Evolutionary conservation across 331 rosid genomes (phyloP).

Genomic region (Quercus lobata): DNA sequence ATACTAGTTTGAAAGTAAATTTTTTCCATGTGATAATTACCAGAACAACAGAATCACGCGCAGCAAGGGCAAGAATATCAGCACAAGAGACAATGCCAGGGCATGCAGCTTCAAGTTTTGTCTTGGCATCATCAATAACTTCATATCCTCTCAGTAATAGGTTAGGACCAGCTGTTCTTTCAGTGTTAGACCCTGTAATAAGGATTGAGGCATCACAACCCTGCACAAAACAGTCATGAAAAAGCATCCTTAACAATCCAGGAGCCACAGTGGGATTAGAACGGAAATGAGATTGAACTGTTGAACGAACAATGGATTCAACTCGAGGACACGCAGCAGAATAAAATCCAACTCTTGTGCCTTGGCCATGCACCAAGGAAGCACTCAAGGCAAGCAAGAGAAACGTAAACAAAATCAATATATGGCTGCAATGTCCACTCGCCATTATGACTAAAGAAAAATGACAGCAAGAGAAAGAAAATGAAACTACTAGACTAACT

Average conservation of each 20-base stretch:
- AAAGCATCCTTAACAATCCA: constrained; percentile 71
- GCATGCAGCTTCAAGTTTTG: constrained; percentile 51
- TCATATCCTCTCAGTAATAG: constrained; percentile 35
- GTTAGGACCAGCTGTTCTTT: constrained; percentile 31
- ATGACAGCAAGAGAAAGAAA: neutral
- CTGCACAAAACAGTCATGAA: constrained; percentile 78
- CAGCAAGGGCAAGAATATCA: constrained; percentile 58
- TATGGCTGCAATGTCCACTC: neutral
- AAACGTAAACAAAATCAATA: neutral
- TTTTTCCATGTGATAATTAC: neutral
- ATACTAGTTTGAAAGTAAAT: no score
- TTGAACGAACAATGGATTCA: constrained; percentile 56
- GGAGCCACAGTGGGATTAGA: constrained; percentile 55
- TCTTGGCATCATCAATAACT: constrained; percentile 54
- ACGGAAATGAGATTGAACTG: constrained; percentile 41
- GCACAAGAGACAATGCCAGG: constrained; percentile 71
- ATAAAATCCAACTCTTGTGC: constrained; percentile 60
- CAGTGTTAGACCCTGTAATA: constrained; percentile 39
- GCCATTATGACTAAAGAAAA: neutral
- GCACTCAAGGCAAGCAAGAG: constrained; percentile 18
- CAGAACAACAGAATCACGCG: constrained; percentile 53
- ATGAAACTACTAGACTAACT: no score
- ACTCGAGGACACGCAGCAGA: constrained; percentile 47
- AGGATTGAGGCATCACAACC: constrained; percentile 87
- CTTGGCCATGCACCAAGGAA: constrained; percentile 44